Base-by-base conservation (phyloP, 495 filamentous ascomycete genomes). In the Penicillium subrubescens region DNA sequence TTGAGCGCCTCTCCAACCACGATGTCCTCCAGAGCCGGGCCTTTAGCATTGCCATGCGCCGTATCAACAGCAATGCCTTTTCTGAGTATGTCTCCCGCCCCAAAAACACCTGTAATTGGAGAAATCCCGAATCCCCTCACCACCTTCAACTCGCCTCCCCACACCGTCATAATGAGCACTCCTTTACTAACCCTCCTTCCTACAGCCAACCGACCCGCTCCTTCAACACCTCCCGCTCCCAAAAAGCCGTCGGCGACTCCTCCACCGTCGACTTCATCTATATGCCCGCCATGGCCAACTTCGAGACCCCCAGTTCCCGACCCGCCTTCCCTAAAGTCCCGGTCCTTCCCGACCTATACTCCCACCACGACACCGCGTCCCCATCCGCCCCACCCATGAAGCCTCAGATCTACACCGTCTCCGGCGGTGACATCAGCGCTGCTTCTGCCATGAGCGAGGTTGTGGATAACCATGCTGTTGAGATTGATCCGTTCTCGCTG, bases 211-310 rank as follows among this genome's bases (percentile, higher is more conserved):
- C 77, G 19, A 67, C 74, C 70, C 86, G 85, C 59, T 79, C 81
- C 68, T 88, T 88, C 82, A 88, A 88, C 74, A 86, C 84, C 66
- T 83, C 79, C 67, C 84, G 84, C 60, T 70, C 81, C 63, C 76
- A 79, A 57, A 86, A 87, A 70, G 71, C 82, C 61, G 75, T 82
- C 61, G 79, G 82, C 64, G 87, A 89, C 78, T 77, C 74, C 62
- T 87, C 85, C 44, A 84, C 86, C 33, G 86, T 89, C 58, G 87
- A 89, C 79, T 87, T 89, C 65, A 82, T 82, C 68, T 88, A 83
- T 80, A 77, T 90, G 74, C 87, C 87, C 34, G 76, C 81, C 57
- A 68, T 81, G 70, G 74, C 77, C 53, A 79, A 82, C 56, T 63
- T 83, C 21, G 80, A 83, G 41, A 66, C 72, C 10, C 56, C 70